These are phyloP conservation scores for Alternaria angustiovoidea DNA, from an alignment of 2,329 filamentous ascomycete species.

Conservation along the genomic window DNA sequence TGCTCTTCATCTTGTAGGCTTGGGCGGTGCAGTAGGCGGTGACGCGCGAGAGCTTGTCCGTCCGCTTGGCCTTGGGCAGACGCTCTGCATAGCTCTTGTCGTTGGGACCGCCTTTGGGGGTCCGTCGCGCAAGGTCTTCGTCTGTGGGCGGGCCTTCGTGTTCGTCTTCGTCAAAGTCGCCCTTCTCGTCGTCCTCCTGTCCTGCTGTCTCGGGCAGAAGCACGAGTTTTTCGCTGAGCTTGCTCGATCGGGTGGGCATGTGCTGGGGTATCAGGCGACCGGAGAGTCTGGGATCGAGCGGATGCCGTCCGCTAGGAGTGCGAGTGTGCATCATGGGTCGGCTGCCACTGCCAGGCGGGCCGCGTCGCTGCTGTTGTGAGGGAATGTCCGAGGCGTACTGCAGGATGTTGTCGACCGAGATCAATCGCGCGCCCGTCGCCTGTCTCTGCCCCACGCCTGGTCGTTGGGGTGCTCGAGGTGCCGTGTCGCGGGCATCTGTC, in stretches of 20 bases:
- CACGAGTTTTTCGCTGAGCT: slow-evolving; percentile 96
- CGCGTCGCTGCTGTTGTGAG: slow-evolving; percentile 87
- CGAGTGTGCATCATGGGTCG: slow-evolving; percentile 58
- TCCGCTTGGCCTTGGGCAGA: slow-evolving; percentile 84
- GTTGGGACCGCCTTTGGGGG: slow-evolving; percentile 67
- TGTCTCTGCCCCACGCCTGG: slow-evolving; percentile 45
- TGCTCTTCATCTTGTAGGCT: slow-evolving; percentile 86
- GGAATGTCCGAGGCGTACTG: slow-evolving; percentile 95
- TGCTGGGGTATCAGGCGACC: slow-evolving; percentile 65
- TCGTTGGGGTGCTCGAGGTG: slow-evolving; percentile 35
- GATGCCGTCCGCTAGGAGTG: slow-evolving; percentile 61
- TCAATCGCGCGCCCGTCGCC: slow-evolving; percentile 64
- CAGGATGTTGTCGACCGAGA: slow-evolving; percentile 92
- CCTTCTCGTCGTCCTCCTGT: slow-evolving; percentile 62
- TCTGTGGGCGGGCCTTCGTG: slow-evolving; percentile 69
- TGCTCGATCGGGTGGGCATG: slow-evolving; percentile 86
- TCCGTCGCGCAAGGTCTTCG: slow-evolving; percentile 70
- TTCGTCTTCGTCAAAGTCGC: slow-evolving; percentile 64
- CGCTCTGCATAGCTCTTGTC: slow-evolving; percentile 95
- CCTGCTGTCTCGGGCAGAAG: slow-evolving; percentile 82
- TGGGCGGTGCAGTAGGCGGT: slow-evolving; percentile 98
- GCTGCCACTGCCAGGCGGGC: slow-evolving; percentile 66
- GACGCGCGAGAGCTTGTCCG: slow-evolving; percentile 85
- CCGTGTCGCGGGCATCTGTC: slow-evolving; percentile 64
- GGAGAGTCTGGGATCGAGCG: slow-evolving; percentile 63